Percentiles rank a stretch among this genome's conserved stretches.
phyloP scores from a whole-genome alignment of 495 filamentous ascomycete species.

The Penicillium cosmopolitanum region DNA sequence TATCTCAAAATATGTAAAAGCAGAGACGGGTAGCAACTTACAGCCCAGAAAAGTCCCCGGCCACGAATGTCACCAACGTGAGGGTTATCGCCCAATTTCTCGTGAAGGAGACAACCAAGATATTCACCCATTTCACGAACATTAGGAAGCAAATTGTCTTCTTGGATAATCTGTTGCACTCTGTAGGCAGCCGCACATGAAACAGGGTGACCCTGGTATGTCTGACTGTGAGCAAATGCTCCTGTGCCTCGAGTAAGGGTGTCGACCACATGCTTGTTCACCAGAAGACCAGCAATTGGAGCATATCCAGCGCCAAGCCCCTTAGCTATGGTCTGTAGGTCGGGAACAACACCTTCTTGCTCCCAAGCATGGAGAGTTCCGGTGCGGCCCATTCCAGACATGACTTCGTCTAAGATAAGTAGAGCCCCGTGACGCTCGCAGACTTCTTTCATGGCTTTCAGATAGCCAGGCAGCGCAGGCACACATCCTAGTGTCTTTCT shows the following conservation, averaged over 20 bases:
- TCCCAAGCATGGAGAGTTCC: constrained; percentile 73
- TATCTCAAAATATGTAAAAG: not conserved
- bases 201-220: constrained; percentile 62
- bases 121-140: constrained; percentile 48
- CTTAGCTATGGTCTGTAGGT: constrained; percentile 70
- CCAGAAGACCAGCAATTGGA: constrained; percentile 64
- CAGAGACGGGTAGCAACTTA: constrained; percentile 26
- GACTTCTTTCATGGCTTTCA: constrained; percentile 62
- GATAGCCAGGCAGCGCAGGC: constrained; percentile 65
- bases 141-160: constrained; percentile 50
- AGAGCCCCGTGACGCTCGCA: constrained; percentile 69
- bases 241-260: constrained; percentile 58
- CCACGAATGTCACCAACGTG: constrained; percentile 59
- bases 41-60: constrained; percentile 55
- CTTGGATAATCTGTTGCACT: constrained; percentile 54
- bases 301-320: constrained; percentile 68
- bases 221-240: constrained; percentile 60
- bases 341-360: constrained; percentile 62
- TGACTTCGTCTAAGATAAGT: constrained; percentile 76
- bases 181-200: constrained; percentile 59
- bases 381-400: constrained; percentile 76
- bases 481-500: constrained; percentile 60
- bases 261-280: constrained; percentile 55
- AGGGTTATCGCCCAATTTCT: constrained; percentile 37
- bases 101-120: constrained; percentile 42